These are phyloP conservation scores for Diaporthe sp. DNA, from an alignment of 2,329 filamentous ascomycete species.

Conservation along the genomic window DNA sequence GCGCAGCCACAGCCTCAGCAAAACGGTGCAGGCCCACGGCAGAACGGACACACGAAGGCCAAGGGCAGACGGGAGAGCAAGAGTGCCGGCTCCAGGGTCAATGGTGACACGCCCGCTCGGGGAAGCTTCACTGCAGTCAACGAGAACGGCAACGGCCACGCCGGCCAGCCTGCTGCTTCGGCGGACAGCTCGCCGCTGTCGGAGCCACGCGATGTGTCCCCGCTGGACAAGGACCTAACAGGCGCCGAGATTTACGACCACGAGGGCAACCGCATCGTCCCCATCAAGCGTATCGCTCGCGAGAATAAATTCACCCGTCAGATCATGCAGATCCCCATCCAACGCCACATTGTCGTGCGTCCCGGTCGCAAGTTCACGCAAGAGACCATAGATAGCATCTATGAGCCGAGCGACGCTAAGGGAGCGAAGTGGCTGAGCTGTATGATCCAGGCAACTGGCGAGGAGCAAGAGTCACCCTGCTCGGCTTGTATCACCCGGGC, in stretches of 20 bases:
- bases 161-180: slow-evolving; percentile 13
- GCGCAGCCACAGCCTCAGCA: slow-evolving; percentile 25
- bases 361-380: slow-evolving; percentile 57
- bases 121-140: slow-evolving; percentile 17
- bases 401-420: slow-evolving; percentile 57
- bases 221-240: slow-evolving; percentile 40
- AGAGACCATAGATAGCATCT: slow-evolving; percentile 56
- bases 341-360: slow-evolving; percentile 57
- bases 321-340: slow-evolving; percentile 54
- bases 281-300: slow-evolving; percentile 52
- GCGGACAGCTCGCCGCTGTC: slow-evolving; percentile 35
- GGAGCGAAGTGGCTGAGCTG: slow-evolving; percentile 62
- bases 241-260: slow-evolving; percentile 54
- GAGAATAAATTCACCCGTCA: slow-evolving; percentile 57
- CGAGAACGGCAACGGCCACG: slow-evolving; percentile 12
- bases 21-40: slow-evolving; percentile 21
- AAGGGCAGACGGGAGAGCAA: neutral
- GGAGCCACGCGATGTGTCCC: slow-evolving; percentile 31
- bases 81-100: neutral
- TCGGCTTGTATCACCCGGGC: slow-evolving; percentile 56
- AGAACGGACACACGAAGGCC: slow-evolving; percentile 17
- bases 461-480: slow-evolving; percentile 56
- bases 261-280: slow-evolving; percentile 55
- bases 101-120: neutral
- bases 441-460: slow-evolving; percentile 65